Percentiles rank a stretch among this genome's conserved stretches.
Conservation (phyloP, 2,329 filamentous ascomycete species). For the Sarocladium oryzae region DNA sequence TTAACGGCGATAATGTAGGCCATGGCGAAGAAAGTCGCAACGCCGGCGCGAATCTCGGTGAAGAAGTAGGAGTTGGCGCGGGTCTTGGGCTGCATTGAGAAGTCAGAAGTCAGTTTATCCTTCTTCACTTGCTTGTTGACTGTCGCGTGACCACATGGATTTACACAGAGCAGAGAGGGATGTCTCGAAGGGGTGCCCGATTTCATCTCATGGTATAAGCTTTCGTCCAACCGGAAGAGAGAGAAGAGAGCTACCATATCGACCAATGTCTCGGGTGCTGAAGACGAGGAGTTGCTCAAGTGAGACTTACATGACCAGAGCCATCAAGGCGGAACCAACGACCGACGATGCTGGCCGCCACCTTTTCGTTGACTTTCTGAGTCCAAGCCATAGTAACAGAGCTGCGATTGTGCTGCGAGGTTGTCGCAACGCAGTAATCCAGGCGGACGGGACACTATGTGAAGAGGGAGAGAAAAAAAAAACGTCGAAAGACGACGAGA, state of each 20-base stretch:
- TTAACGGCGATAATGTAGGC: constrained; percentile 50
- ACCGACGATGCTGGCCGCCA: constrained; percentile 61
- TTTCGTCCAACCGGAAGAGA: neutral
- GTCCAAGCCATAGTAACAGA: constrained; percentile 40
- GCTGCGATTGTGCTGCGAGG: neutral
- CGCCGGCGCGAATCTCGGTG: constrained; percentile 75
- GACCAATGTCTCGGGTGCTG: neutral
- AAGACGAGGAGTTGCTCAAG: neutral
- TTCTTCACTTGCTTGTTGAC: no score
- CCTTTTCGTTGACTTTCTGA: constrained; percentile 44
- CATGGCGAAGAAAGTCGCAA: constrained; percentile 71
- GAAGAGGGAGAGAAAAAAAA: no score
- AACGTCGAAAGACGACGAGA: no score
- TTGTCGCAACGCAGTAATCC: no score
- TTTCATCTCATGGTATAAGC: no score
- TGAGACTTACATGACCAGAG: constrained; percentile 65
- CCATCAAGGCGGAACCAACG: constrained; percentile 75
- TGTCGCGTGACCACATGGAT: neutral
- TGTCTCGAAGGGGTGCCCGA: neutral
- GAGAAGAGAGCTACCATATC: neutral
- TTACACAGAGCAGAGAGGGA: neutral
- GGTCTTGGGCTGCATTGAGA: constrained; percentile 50
- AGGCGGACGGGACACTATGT: no score
- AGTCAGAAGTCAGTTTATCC: neutral
- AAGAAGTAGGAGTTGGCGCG: constrained; percentile 72